A percentile compares a stretch with the other conserved stretches of the same genome.
Conservation (phyloP, 345 rosid species). For the Combretum micranthum region DNA sequence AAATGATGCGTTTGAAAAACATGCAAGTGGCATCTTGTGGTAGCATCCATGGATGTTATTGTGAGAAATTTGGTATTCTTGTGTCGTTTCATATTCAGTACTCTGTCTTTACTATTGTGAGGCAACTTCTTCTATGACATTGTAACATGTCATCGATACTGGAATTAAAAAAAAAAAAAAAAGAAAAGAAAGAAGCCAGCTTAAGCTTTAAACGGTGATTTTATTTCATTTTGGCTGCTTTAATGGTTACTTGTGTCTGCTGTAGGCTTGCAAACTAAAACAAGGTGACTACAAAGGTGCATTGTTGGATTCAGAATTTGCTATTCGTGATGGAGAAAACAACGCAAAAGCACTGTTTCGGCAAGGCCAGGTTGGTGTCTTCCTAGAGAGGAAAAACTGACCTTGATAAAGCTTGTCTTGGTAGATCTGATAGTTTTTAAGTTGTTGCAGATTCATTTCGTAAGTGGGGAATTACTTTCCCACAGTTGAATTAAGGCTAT, state of each 20-base stretch:
- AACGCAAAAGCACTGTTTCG: slow-evolving; percentile 92
- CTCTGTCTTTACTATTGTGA: no score
- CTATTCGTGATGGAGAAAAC: slow-evolving; percentile 80
- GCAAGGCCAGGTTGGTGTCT: slow-evolving; percentile 79
- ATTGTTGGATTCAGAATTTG: slow-evolving; percentile 26
- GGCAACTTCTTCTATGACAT: not conserved
- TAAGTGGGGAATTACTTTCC: no score
- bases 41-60: no score
- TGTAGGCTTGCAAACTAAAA: slow-evolving; percentile 7
- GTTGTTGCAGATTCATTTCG: not conserved
- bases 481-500: no score
- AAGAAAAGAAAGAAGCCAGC: not conserved
- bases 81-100: no score
- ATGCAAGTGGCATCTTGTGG: no score
- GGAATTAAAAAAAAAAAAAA: not conserved
- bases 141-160: not conserved
- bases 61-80: no score
- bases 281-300: slow-evolving; percentile 4
- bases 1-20: no score
- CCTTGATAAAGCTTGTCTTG: no score
- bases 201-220: not conserved
- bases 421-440: no score
- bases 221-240: no score
- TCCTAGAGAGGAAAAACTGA: not conserved
- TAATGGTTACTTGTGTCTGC: no score